Base-by-base conservation (phyloP, 495 filamentous ascomycete species). In the Annulohypoxylon moriforme region DNA sequence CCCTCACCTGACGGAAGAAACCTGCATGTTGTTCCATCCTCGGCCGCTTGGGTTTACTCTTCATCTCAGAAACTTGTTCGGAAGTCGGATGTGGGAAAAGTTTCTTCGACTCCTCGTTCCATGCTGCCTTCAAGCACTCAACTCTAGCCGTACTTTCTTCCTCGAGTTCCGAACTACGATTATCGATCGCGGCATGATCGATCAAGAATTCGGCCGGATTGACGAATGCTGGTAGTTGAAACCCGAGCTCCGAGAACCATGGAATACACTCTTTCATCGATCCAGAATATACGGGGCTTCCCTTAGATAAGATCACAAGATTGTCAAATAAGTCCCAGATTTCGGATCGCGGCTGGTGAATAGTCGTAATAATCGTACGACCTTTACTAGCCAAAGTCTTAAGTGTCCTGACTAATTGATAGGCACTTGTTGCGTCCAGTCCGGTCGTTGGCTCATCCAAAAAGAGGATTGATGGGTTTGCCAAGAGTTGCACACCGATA, bases 381-480 rank as follows among this genome's bases (percentile, higher is more conserved):
- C 91, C 91, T 71, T 89, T 90, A 40, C 78, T 77, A 4, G 90
- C 89, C 0, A 93, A 81, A 34, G 77, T 75, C 74, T 93, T 93
- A 20, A 94, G 75, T 1, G 90, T 93, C 33, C 86, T 80, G 0
- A 93, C 84, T 4, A 94, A 83, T 65, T 93, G 90, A 68, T 86
- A 93, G n/a, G 91, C 91, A 68, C 87, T 91, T 11, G 90, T 91
- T 7, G 91, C 89, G 79, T 93, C 91, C 10, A 93, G 80, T 0
- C 90, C 91, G 6, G 91, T 93, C 0, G 91, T 94, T 0, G 91
- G 90, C 69, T 94, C 91, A 60, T 94, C 91, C 13, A 91, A 83
- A 71, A 93, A 93, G 8, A 94, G 72, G 6, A 93, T 86, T 13
- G 89, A 92, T 2, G 91, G 91, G 71, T 93, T 94, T 1, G 90